Conservation (phyloP, 1,284 basidiomycete species). For the Apiotrichum mycotoxinovorans region DNA sequence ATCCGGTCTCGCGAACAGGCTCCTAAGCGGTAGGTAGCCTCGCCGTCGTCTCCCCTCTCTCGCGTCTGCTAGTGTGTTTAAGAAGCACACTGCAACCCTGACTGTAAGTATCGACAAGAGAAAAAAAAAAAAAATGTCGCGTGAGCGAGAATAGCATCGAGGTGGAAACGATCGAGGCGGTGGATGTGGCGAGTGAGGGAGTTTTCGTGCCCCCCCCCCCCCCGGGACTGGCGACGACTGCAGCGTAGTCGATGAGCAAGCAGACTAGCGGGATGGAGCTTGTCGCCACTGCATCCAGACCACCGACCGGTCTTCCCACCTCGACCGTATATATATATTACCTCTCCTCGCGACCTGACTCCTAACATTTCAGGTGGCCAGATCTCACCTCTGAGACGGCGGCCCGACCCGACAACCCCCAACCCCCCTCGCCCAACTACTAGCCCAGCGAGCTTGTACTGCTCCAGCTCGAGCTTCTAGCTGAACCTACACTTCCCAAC, state of each 20-base stretch:
- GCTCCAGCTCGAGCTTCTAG: neutral
- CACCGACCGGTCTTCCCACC: neutral
- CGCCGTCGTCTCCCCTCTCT: constrained; percentile 35
- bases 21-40: neutral
- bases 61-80: constrained; percentile 27
- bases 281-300: neutral
- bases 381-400: constrained; percentile 30
- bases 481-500: neutral
- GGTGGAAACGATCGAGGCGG: too few species aligned
- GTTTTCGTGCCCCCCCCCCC: too few species aligned
- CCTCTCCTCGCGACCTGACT: neutral
- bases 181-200: too few species aligned
- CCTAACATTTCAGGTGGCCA: constrained; percentile 26
- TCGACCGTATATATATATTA: too few species aligned
- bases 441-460: neutral
- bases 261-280: too few species aligned
- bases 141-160: too few species aligned
- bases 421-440: neutral
- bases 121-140: too few species aligned
- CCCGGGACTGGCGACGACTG: too few species aligned
- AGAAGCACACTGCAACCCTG: constrained; percentile 31
- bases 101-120: constrained; percentile 28
- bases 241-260: too few species aligned
- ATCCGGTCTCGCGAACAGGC: constrained; percentile 10
- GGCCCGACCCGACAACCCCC: constrained; percentile 19